These are phyloP conservation scores for Maudiozyma humilis DNA, from an alignment of 1,139 yeast species.

Conservation along the genomic window DNA sequence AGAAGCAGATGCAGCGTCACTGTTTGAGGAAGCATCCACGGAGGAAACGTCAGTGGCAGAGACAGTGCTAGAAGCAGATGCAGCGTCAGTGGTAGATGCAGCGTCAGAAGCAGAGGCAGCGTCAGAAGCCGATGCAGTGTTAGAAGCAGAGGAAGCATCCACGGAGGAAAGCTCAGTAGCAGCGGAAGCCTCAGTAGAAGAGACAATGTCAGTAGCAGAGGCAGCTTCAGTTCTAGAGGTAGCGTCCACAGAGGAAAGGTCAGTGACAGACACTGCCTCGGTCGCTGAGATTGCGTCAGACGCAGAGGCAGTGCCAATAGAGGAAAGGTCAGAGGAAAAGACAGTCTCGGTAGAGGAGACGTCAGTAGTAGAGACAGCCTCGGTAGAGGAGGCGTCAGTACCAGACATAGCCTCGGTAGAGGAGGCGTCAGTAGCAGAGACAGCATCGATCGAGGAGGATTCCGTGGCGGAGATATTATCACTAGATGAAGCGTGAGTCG, in stretches of 20 bases:
- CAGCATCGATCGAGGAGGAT: too few relatives aligned
- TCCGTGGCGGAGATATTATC: background rate
- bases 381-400: background rate
- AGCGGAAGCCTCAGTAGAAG: background rate
- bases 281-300: background rate
- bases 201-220: background rate
- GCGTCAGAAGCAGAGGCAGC: background rate
- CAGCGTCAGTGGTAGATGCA: background rate
- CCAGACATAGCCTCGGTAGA: background rate
- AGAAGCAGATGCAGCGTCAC: background rate
- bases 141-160: background rate
- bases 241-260: background rate
- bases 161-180: background rate
- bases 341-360: background rate
- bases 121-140: background rate
- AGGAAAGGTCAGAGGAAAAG: background rate
- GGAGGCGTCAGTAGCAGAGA: background rate
- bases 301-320: background rate
- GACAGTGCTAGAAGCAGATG: background rate
- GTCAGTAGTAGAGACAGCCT: background rate
- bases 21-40: background rate
- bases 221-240: too few relatives aligned
- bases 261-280: background rate
- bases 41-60: background rate
- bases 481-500: too few relatives aligned